phyloP scores from a whole-genome alignment of 2,329 filamentous ascomycete species.

The Herpotrichia juniperi region DNA sequence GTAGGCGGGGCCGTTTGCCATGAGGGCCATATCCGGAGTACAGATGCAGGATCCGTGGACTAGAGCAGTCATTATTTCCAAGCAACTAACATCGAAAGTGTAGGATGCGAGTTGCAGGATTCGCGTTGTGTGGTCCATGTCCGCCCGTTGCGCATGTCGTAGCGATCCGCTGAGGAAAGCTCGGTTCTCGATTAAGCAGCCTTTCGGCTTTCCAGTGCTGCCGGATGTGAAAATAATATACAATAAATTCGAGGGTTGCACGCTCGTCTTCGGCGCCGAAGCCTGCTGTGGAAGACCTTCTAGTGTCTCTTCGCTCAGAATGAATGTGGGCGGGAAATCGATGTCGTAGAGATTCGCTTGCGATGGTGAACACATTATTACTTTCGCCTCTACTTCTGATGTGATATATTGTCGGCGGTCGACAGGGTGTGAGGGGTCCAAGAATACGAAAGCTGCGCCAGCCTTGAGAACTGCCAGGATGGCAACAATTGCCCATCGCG shows the following conservation, averaged over 20 bases:
- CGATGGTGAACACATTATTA: constrained; percentile 15
- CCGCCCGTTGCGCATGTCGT: constrained; percentile 7
- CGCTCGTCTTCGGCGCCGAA: constrained; percentile 4
- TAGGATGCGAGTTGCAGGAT: constrained; percentile 60
- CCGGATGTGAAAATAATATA: constrained; percentile 63
- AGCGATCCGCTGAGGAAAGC: constrained; percentile 12
- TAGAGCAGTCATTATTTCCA: constrained; percentile 62
- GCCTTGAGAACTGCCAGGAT: constrained; percentile 50
- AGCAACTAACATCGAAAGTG: constrained; percentile 61
- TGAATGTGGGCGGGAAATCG: constrained; percentile 11
- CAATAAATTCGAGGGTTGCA: constrained; percentile 52
- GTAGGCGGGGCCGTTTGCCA: constrained; percentile 56
- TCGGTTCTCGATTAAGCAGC: constrained; percentile 51
- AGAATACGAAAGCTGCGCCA: constrained; percentile 47
- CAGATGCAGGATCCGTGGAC: constrained; percentile 65
- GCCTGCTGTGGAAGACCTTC: constrained; percentile 6
- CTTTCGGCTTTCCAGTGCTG: constrained; percentile 53
- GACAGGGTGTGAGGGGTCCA: constrained; percentile 35
- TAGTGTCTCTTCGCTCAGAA: constrained; percentile 11
- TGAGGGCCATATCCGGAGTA: constrained; percentile 59
- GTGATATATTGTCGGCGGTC: constrained; percentile 38
- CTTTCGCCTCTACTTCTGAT: constrained; percentile 25
- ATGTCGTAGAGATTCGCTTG: constrained; percentile 9
- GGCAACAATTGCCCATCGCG: constrained; percentile 29
- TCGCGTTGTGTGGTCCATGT: constrained; percentile 5